Evolutionary conservation across 345 rosid species (phyloP), one percentile per base, ranked within the genome.

Genomic region (Triadica sebifera): DNA sequence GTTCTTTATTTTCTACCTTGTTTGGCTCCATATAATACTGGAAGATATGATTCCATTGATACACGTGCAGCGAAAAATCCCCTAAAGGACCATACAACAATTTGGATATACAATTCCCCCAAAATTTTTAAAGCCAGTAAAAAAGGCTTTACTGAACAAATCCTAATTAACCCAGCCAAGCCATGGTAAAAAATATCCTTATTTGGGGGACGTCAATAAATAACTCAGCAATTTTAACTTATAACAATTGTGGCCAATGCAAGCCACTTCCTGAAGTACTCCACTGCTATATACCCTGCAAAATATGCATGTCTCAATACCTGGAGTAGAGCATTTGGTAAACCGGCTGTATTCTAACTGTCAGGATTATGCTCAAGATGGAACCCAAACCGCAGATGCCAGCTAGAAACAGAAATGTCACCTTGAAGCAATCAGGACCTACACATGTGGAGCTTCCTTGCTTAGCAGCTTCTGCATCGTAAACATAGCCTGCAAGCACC

Each of bases 281-380:
- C 17, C 69, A 74, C 29, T 43, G 39, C 7, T 34, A 50, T 5
- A 46, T 9, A 62, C 46, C 39, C 56, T 16, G 55, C 69, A 62
- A 43, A 51, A 69, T 8, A 61, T 12, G 45, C 16, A 60, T 4
- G 8, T 24, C 50, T 8, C 6, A 24, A n/a, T n/a, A 97, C 16
- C 91, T 88, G 0, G 95, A 58, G 45, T 93, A 93, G 3, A 96
- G 97, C 87, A 91, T 87, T 72, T 91, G 88, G 81, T 96, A 96
- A 66, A 91, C 99, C 1, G 99, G 99, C 29, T 87, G 85, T 52
- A 96, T 79, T 73, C 99, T 89, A 64, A 86, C 72, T 0, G 93
- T 91, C 81, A 96, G 74, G 47, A 96, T 76, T 59, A 87, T 70
- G 82, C 89, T 78, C 79, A 93, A 61, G 72, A 96, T 70, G 64